A percentile compares a stretch with the other conserved stretches of the same genome.
phyloP scores from a whole-genome alignment of 2,329 filamentous ascomycete species.

The Cercospora sojina region DNA sequence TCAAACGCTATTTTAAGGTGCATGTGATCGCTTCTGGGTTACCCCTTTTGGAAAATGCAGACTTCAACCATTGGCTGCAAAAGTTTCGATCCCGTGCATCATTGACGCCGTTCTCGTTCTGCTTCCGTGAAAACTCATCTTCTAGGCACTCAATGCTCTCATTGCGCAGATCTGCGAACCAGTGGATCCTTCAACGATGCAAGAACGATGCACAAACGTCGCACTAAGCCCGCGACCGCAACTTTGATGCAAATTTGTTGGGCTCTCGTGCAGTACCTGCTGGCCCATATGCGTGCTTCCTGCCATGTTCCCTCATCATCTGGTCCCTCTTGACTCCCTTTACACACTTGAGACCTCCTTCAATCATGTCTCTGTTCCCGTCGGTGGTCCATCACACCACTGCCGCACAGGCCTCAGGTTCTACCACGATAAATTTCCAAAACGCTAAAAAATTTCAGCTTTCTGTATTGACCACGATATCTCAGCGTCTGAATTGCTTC shows the following conservation, averaged over 20 bases:
- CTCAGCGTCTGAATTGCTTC: neutral
- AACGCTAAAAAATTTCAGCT: too few species aligned
- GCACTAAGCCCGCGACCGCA: neutral
- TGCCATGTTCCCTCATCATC: neutral
- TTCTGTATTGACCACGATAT: neutral
- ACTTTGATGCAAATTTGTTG: neutral
- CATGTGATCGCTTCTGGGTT: neutral
- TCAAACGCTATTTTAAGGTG: neutral
- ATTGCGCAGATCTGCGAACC: neutral
- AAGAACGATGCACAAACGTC: neutral
- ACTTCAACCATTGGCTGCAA: neutral
- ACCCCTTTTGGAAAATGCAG: neutral
- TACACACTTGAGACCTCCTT: neutral
- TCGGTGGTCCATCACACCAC: neutral
- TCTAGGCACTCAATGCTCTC: neutral
- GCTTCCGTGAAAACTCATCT: neutral
- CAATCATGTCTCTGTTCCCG: neutral
- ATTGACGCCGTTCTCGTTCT: neutral
- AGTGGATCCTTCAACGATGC: neutral
- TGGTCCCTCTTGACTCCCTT: neutral
- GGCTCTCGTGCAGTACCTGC: neutral
- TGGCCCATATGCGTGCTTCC: neutral
- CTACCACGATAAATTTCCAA: neutral
- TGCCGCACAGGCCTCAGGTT: neutral
- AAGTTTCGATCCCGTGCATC: neutral